phyloP scores from a whole-genome alignment of 805 yeast genomes.

The Cyberlindnera euphorbiiphila region DNA sequence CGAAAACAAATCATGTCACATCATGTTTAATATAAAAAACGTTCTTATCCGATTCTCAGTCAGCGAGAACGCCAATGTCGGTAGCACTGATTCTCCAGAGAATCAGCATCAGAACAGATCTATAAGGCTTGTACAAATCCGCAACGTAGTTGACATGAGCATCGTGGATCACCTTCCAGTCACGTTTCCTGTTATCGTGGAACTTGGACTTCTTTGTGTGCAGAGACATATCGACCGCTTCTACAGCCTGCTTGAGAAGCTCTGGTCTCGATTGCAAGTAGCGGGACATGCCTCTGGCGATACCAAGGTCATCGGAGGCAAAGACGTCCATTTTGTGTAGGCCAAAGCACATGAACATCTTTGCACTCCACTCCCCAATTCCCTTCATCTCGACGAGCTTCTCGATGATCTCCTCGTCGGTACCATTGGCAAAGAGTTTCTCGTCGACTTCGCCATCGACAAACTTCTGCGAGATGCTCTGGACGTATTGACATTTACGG shows the following conservation, averaged over 20 bases:
- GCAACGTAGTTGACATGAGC: slow-evolving; percentile 54
- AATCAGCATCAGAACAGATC: slow-evolving; percentile 62
- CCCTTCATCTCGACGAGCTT: slow-evolving; percentile 59
- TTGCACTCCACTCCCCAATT: slow-evolving; percentile 82
- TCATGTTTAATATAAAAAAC: slow-evolving; percentile 2
- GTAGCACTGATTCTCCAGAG: slow-evolving; percentile 71
- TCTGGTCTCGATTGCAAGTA: slow-evolving; percentile 56
- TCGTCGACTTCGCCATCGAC: slow-evolving; percentile 32
- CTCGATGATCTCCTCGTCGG: slow-evolving; percentile 44
- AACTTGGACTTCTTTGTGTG: slow-evolving; percentile 33
- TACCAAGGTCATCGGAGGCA: slow-evolving; percentile 77
- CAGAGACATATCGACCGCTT: slow-evolving; percentile 33
- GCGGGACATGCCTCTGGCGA: slow-evolving; percentile 72
- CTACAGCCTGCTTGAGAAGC: slow-evolving; percentile 41
- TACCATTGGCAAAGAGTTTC: slow-evolving; percentile 34
- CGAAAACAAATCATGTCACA: slow-evolving; percentile 2
- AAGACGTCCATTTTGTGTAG: slow-evolving; percentile 65
- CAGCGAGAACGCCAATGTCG: slow-evolving; percentile 15
- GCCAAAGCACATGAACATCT: slow-evolving; percentile 78
- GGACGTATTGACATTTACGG: slow-evolving; percentile 62
- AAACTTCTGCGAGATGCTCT: slow-evolving; percentile 51
- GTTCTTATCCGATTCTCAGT: no score
- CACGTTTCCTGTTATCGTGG: slow-evolving; percentile 41
- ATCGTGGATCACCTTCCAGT: slow-evolving; percentile 67
- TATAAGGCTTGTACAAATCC: slow-evolving; percentile 58